Evolutionary conservation across 1,284 basidiomycete species (phyloP).

Genomic region (Irpex sp.): DNA sequence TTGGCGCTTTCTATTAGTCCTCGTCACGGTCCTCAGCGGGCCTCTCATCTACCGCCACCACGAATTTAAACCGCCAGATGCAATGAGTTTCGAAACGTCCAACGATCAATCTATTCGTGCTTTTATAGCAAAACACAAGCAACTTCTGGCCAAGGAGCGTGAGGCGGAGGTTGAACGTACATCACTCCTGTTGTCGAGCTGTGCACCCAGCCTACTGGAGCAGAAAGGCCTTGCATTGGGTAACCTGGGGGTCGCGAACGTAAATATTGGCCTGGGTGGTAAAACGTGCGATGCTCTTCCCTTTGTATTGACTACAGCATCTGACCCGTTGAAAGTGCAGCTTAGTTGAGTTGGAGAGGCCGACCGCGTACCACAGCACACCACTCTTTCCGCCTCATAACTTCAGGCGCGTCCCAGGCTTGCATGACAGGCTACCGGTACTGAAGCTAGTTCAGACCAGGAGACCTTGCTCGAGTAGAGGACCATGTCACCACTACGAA

Average conservation of each 20-base stretch:
- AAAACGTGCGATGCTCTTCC: slow-evolving; percentile 66
- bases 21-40: too few relatives aligned
- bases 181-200: slow-evolving; percentile 79
- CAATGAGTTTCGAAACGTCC: slow-evolving; percentile 19
- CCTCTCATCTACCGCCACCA: background rate
- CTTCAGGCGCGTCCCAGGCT: slow-evolving; percentile 50
- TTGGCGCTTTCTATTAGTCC: too few relatives aligned
- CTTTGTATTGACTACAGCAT: background rate
- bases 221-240: slow-evolving; percentile 82
- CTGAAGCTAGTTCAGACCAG: slow-evolving; percentile 31
- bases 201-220: slow-evolving; percentile 81
- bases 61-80: background rate
- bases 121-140: slow-evolving; percentile 73
- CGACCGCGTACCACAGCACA: slow-evolving; percentile 73
- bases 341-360: slow-evolving; percentile 83
- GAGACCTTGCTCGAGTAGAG: slow-evolving; percentile 82
- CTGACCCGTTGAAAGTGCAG: slow-evolving; percentile 40
- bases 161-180: slow-evolving; percentile 82
- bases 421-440: slow-evolving; percentile 1
- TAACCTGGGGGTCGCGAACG: slow-evolving; percentile 65
- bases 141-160: slow-evolving; percentile 70
- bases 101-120: slow-evolving; percentile 42
- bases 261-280: slow-evolving; percentile 83
- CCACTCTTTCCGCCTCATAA: slow-evolving; percentile 81
- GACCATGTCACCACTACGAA: slow-evolving; percentile 48